These are phyloP conservation scores for Geranium incanum DNA, from an alignment of 441 rosid species.

Conservation along the genomic window DNA sequence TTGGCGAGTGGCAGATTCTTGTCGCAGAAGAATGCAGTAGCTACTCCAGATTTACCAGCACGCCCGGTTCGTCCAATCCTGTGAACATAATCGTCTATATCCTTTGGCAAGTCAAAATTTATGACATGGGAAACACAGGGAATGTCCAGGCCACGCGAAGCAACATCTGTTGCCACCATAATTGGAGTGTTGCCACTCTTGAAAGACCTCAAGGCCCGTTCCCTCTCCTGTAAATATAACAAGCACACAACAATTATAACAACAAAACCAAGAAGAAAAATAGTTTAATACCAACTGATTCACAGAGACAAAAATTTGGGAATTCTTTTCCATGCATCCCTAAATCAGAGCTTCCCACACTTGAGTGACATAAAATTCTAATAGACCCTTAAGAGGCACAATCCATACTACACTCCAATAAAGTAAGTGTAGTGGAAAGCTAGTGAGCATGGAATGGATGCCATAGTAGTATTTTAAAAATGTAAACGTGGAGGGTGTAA, in stretches of 20 bases:
- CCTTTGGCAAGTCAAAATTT: slow-evolving; percentile 45
- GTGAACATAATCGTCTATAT: slow-evolving; percentile 46
- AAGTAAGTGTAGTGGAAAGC: not conserved
- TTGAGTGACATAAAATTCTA: not conserved
- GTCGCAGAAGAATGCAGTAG: slow-evolving; percentile 49
- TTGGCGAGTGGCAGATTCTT: slow-evolving; percentile 38
- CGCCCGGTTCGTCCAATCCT: slow-evolving; percentile 56
- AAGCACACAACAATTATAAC: slow-evolving; percentile 9
- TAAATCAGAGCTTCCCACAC: not conserved
- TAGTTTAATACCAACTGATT: no score
- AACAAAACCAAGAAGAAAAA: not conserved
- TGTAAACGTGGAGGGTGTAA: not conserved
- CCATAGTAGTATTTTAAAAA: not conserved
- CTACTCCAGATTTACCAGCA: slow-evolving; percentile 49
- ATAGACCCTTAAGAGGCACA: not conserved
- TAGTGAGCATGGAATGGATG: not conserved
- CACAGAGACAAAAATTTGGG: not conserved
- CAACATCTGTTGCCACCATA: slow-evolving; percentile 59
- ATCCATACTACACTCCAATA: not conserved
- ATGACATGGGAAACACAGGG: slow-evolving; percentile 49
- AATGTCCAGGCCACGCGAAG: slow-evolving; percentile 46
- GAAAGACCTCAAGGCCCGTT: slow-evolving; percentile 40
- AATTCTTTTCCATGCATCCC: not conserved
- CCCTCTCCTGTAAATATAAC: slow-evolving; percentile 41
- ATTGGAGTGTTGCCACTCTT: slow-evolving; percentile 39